Percentiles rank a stretch among this genome's conserved stretches.
phyloP scores from a whole-genome alignment of 2,329 filamentous ascomycete genomes.

The Diaporthe amygdali region DNA sequence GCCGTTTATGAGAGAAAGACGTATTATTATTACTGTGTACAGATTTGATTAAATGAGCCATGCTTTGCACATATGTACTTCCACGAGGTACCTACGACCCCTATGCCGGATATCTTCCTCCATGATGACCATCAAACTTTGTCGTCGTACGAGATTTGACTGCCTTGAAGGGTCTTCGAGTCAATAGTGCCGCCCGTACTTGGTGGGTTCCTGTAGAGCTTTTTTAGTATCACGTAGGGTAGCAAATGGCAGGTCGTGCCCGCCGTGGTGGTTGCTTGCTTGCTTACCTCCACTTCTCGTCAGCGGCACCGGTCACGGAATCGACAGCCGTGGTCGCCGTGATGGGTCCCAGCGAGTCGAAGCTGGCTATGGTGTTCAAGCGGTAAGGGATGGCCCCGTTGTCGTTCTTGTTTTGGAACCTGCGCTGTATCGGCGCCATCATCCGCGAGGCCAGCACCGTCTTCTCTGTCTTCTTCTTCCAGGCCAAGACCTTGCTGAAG shows the following conservation, averaged over 20 bases:
- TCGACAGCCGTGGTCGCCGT: not conserved
- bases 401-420: not conserved
- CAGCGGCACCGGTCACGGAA: not conserved
- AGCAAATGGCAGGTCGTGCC: not conserved
- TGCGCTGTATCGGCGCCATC: not conserved
- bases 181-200: not conserved
- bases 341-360: not conserved
- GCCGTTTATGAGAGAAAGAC: not conserved
- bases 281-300: slow-evolving; percentile 2
- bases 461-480: not conserved
- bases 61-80: not conserved
- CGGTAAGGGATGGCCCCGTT: not conserved
- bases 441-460: not conserved
- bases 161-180: not conserved
- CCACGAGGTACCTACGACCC: not conserved
- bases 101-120: not conserved
- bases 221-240: not conserved
- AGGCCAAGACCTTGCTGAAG: not conserved
- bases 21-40: not conserved
- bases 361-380: not conserved
- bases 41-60: not conserved
- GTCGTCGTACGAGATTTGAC: not conserved
- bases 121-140: not conserved
- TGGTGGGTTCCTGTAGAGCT: not conserved
- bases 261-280: not conserved